Conservation (phyloP, 495 filamentous ascomycete species). For the Penicillium diatomitis region DNA sequence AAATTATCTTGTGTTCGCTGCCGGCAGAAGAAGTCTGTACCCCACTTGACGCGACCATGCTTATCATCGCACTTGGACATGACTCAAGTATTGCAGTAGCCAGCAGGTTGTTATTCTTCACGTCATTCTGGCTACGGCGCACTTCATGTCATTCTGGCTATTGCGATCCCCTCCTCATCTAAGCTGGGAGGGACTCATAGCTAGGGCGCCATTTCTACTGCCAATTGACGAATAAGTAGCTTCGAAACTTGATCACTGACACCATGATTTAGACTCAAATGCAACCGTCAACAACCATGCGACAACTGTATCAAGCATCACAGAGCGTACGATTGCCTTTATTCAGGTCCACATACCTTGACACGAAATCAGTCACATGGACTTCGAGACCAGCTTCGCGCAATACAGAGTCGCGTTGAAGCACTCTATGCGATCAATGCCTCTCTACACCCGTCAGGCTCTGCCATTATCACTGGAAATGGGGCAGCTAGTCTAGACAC, state of each 20-base stretch:
- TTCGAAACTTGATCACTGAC: neutral
- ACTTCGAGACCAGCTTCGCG: slow-evolving; percentile 10
- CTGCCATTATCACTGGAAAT: neutral
- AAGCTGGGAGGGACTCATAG: too few relatives aligned
- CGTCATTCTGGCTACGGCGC: too few relatives aligned
- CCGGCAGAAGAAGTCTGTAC: slow-evolving; percentile 15
- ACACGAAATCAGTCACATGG: slow-evolving; percentile 8
- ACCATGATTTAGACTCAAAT: slow-evolving; percentile 27
- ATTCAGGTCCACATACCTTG: slow-evolving; percentile 9
- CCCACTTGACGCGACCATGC: neutral
- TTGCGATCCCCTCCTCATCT: neutral
- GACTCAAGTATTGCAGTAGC: too few relatives aligned
- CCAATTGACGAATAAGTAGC: too few relatives aligned
- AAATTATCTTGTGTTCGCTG: slow-evolving; percentile 11
- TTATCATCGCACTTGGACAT: neutral
- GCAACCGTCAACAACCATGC: slow-evolving; percentile 33
- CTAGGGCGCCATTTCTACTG: too few relatives aligned
- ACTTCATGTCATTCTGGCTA: too few relatives aligned
- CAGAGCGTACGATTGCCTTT: slow-evolving; percentile 23
- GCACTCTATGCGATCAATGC: slow-evolving; percentile 6
- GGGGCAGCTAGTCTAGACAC: neutral
- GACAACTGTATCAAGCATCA: slow-evolving; percentile 29
- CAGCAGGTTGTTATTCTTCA: too few relatives aligned
- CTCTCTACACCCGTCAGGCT: neutral
- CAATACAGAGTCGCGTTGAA: slow-evolving; percentile 8